Evolutionary conservation across 2,329 filamentous ascomycete species (phyloP).

Genomic region (Mollisia scopiformis): DNA sequence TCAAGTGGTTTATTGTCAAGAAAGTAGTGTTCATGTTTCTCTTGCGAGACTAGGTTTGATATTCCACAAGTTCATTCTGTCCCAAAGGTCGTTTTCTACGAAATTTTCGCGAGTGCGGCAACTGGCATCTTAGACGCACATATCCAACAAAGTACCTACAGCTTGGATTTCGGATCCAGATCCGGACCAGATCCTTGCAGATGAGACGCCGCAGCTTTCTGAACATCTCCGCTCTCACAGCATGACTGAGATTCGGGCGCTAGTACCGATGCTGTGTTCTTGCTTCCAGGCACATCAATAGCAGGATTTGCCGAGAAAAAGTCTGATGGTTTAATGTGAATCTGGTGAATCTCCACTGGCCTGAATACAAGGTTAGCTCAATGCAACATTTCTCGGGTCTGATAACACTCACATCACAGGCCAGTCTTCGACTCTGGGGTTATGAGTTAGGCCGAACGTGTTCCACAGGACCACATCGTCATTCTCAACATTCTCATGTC

Average conservation of each 20-base stretch:
- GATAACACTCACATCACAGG: slow-evolving; percentile 68
- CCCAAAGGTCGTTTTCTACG: not conserved
- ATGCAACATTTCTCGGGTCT: not conserved
- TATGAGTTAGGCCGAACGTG: slow-evolving; percentile 86
- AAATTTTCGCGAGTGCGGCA: too few species aligned
- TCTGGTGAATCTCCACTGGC: slow-evolving; percentile 78
- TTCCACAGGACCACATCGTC: slow-evolving; percentile 91
- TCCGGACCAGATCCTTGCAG: slow-evolving; percentile 28
- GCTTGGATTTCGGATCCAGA: slow-evolving; percentile 26
- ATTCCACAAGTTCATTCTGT: not conserved
- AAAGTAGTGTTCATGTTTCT: too few species aligned
- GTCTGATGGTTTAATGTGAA: slow-evolving; percentile 64
- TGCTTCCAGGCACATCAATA: slow-evolving; percentile 69
- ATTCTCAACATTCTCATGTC: slow-evolving; percentile 87
- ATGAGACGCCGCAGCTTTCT: slow-evolving; percentile 22
- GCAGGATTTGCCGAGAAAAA: slow-evolving; percentile 61
- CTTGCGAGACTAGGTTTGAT: too few species aligned
- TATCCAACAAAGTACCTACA: slow-evolving; percentile 5
- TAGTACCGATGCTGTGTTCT: slow-evolving; percentile 36
- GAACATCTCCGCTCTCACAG: slow-evolving; percentile 27
- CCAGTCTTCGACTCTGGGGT: slow-evolving; percentile 87
- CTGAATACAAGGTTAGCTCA: slow-evolving; percentile 43
- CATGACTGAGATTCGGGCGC: slow-evolving; percentile 16
- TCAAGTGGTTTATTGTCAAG: too few species aligned
- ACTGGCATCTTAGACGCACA: too few species aligned